Percentiles rank a stretch among this genome's conserved stretches.
Evolutionary conservation across 2,329 filamentous ascomycete species (phyloP).

Genomic region (Lojkania enalia): DNA sequence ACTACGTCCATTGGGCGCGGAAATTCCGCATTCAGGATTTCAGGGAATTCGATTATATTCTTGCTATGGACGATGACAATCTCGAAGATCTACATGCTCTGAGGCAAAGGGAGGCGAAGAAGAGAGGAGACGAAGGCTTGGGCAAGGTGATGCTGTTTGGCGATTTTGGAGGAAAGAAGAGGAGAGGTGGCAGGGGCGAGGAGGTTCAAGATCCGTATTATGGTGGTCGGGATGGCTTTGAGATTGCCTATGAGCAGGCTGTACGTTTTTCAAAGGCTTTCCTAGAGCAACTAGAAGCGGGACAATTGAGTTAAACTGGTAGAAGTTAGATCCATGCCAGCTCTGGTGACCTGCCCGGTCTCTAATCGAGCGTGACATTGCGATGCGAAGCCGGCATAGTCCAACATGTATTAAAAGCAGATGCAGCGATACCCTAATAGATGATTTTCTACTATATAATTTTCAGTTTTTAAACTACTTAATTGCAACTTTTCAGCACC

Average conservation of each 20-base stretch:
- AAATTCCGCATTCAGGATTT: constrained; percentile 77
- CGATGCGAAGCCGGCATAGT: too few relatives aligned
- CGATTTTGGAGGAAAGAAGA: constrained; percentile 66
- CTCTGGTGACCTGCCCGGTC: too few relatives aligned
- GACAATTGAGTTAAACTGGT: too few relatives aligned
- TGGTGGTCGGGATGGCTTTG: constrained; percentile 79
- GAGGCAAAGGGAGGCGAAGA: constrained; percentile 56
- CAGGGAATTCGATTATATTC: constrained; percentile 83
- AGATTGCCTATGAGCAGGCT: constrained; percentile 83
- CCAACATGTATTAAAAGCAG: too few relatives aligned
- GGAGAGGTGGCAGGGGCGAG: constrained; percentile 58
- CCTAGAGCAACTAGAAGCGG: constrained; percentile 60
- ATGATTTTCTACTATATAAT: too few relatives aligned
- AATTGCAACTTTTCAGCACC: too few relatives aligned
- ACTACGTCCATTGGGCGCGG: constrained; percentile 77
- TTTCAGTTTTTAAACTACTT: too few relatives aligned
- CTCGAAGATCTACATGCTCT: constrained; percentile 68
- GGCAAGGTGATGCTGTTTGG: constrained; percentile 79
- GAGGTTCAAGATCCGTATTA: constrained; percentile 91
- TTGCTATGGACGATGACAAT: constrained; percentile 91
- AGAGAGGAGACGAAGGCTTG: constrained; percentile 42
- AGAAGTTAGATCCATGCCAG: too few relatives aligned
- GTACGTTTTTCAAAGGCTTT: constrained; percentile 77
- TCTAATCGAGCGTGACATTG: too few relatives aligned
- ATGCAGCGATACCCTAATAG: too few relatives aligned